Base-by-base conservation (phyloP, 2,329 filamentous ascomycete species). In the Bisporella sp. region DNA sequence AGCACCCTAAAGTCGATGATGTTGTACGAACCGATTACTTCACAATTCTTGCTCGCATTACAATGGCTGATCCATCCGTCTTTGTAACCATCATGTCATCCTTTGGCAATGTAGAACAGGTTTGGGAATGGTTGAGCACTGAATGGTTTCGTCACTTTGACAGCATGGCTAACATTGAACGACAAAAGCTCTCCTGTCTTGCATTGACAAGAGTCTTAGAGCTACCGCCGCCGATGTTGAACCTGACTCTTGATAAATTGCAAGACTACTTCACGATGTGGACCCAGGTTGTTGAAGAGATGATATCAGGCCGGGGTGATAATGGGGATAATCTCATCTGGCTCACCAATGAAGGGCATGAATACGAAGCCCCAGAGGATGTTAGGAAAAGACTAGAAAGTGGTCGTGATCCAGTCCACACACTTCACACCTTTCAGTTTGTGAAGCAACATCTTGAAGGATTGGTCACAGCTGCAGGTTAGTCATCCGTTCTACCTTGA, bases 21-120 rank as follows among this genome's bases (percentile, higher is more conserved):
- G 77, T 90, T 8, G 84, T 87, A 1, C 83, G 96, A 63, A 87
- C 87, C 0, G 88, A 96, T 64, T 96, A 95, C 66, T 86, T 95
- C 62, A 79, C 82, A 4, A 82, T 97, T 2, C 75, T 99, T 2
- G 84, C 89, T 2, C 85, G 91, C 1, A 77, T 97, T 12, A 80
- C 84, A 0, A 71, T 95, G 2, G 82, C 84, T 1, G 85, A 86
- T 37, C 88, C 91, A 1, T 69, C 84, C 12, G 72, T 87, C 2
- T 85, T 96, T 57, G 71, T 84, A 4, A 73, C 78, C 13, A 71
- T 82, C 66, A 66, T 85, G 13, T 67, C 68, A 13, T 69, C 71
- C 4, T 53, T 62, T 31, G 64, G 63, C 12, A 61, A 64, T 6
- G 56, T 79, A 4, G 72, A 76, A 3, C 69, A 73, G 41, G 72